Evolutionary conservation across 495 filamentous ascomycete species (phyloP).

Genomic region (Aspergillus biplanus): DNA sequence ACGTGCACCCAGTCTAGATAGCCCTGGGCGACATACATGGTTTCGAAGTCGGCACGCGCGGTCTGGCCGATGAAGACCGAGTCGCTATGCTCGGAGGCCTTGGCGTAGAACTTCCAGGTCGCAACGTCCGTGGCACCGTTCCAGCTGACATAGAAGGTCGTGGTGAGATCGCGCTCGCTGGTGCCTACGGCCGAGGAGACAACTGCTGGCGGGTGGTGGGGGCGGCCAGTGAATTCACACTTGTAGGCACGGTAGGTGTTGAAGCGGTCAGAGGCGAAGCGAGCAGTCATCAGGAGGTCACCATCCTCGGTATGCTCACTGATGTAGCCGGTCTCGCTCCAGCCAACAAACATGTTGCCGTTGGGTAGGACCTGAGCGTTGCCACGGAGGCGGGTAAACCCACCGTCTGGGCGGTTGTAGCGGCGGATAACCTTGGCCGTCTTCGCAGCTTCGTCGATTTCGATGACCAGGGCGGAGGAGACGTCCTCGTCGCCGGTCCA

Average conservation of each 20-base stretch:
- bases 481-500: conserved; percentile 39
- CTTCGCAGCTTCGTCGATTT: conserved; percentile 47
- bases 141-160: conserved; percentile 46
- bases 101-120: conserved; percentile 42
- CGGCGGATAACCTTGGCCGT: conserved; percentile 45
- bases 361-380: conserved; percentile 44
- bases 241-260: conserved; percentile 27
- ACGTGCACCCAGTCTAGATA: conserved; percentile 49
- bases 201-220: conserved; percentile 22
- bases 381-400: conserved; percentile 57
- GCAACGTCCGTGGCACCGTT: conserved; percentile 51
- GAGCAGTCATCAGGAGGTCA: conserved; percentile 35
- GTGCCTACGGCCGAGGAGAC: conserved; percentile 26
- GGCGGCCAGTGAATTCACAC: conserved; percentile 22
- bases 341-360: conserved; percentile 45
- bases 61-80: conserved; percentile 32
- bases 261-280: conserved; percentile 15
- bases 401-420: conserved; percentile 45
- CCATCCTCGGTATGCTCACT: conserved; percentile 52
- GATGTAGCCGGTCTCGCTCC: conserved; percentile 44
- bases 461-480: conserved; percentile 57
- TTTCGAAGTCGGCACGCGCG: conserved; percentile 34
- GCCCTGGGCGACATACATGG: conserved; percentile 36
- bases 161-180: conserved; percentile 35
- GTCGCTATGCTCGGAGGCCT: conserved; percentile 28